Conservation (phyloP, 495 filamentous ascomycete genomes). For the Xylaria bambusicola region DNA sequence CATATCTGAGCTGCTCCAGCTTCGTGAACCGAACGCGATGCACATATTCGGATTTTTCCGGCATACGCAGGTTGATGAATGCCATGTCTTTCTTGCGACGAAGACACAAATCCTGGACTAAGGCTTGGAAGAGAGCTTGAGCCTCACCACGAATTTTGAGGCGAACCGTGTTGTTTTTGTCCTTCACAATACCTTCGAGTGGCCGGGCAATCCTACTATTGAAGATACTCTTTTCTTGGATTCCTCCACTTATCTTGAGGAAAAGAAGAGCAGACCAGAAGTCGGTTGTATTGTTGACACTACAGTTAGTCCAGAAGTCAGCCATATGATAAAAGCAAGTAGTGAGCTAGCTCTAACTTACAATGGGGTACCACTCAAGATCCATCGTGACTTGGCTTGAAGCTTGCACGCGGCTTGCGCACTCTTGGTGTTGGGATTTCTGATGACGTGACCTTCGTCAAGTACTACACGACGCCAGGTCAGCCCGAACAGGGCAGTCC, state of each 20-base stretch:
- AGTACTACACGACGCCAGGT: conserved; percentile 82
- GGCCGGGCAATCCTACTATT: conserved; percentile 73
- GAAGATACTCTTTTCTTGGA: conserved; percentile 75
- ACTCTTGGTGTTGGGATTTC: conserved; percentile 73
- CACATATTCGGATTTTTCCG: conserved; percentile 77
- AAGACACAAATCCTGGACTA: conserved; percentile 83
- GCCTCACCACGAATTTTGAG: conserved; percentile 33
- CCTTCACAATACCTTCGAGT: conserved; percentile 59
- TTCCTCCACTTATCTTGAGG: conserved; percentile 73
- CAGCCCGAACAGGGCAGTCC: conserved; percentile 60
- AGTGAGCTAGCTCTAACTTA: conserved; percentile 37
- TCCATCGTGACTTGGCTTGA: conserved; percentile 75
- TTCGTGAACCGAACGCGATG: conserved; percentile 73
- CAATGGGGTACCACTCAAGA: conserved; percentile 80
- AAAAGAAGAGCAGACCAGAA: conserved; percentile 81
- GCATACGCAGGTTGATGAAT: conserved; percentile 82
- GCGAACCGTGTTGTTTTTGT: background rate
- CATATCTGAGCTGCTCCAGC: conserved; percentile 80
- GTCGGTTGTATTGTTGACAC: conserved; percentile 77
- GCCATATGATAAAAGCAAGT: conserved; percentile 18
- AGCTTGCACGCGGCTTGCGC: conserved; percentile 68
- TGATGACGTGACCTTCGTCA: conserved; percentile 86
- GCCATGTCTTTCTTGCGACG: conserved; percentile 87
- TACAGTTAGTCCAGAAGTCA: conserved; percentile 24
- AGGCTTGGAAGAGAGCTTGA: conserved; percentile 66